Evolutionary conservation across 805 yeast genomes (phyloP), one percentile per base, ranked within the genome.

Genomic region (Candida awuae): DNA sequence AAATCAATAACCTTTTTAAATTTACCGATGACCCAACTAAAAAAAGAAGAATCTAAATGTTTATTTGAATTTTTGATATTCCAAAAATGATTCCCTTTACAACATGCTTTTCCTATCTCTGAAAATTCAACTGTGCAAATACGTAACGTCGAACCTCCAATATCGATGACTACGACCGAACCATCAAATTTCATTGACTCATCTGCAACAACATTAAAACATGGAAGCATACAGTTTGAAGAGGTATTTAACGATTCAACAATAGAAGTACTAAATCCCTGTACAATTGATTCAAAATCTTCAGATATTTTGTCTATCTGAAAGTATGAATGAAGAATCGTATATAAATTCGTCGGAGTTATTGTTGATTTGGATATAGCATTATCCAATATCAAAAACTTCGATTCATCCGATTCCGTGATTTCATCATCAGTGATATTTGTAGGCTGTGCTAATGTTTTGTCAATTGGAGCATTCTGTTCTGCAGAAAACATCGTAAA

Each of bases 91-190:
- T 34, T 38, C 3, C 31, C 15, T 10, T 39, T 8, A 23, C 46
- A 42, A 5, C 30, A 14, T 7, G 41, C 38, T 15, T 66, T 32
- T 9, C 35, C 34, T 8, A 32, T 28, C 4, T 36, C 36, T 7
- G 34, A 6, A 14, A 55, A 38, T 13, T 42, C 35, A 9, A 57
- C 42, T 6, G 58, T 29, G 6, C 53, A 55, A 6, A 69, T 58
- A 28, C 77, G 57, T 15, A 73, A 52, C 1, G 80, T 73, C 1
- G 75, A 67, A 2, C 80, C 80, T 8, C 80, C 80, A 35, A 75
- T 53, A 45, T 75, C 80, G 16, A 75, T 58, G 22, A 62, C 71
- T 49, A 66, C 62, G 54, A 43, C 70, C 4, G 33, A 26, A 7
- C 55, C 55, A 8, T 13, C 22, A n/a, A 32, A 26, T 10, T 27